Base-by-base conservation (phyloP, 257 asterid genomes). In the Jasminum sambac region DNA sequence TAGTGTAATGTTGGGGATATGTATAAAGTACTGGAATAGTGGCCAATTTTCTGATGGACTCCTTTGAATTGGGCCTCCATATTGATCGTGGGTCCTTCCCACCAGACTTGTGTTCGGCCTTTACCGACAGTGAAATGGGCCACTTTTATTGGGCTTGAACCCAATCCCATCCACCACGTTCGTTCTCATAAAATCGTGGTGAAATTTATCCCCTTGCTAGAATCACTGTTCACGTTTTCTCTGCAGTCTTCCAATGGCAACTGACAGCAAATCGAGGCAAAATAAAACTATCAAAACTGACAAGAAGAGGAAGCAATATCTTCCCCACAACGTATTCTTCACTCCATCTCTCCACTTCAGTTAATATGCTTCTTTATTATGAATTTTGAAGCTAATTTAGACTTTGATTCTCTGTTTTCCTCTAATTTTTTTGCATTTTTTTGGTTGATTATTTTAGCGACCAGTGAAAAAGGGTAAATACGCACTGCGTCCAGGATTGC, bases 401-500 rank as follows among this genome's bases (percentile, higher is more conserved):
- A 0, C 43, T 23, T 25, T 6, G 17, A 4, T 16, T 13, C 46
- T 5, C n/a, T 11, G n/a, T 42, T 74, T 30, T 30, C 36, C 4
- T 30, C 36, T 4, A n/a, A n/a, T 4, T 30, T 30, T 30, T 30
- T 30, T 30, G 36, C 4, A 4, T 30, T 30, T 30, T 30, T 30
- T 60, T 43, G 30, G 8, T 73, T 12, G 36, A 14, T 66, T 36
- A 64, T 55, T 46, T 70, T 25, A 95, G 99, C 91, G 82, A 78
- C 76, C 93, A 74, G 96, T 87, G 73, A 91, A 88, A 73, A 95
- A 87, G 83, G 99, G 97, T 19, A 75, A 78, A 9, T 91, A 91
- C 82, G 96, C 96, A 58, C 76, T 95, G 60, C 83, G 87, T 0
- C 92, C 99, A 44, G 98, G 98, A 37, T 89, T 89, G 13, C 91